phyloP scores from a whole-genome alignment of 306 rosid genomes.

The Trifolium subterraneum region DNA sequence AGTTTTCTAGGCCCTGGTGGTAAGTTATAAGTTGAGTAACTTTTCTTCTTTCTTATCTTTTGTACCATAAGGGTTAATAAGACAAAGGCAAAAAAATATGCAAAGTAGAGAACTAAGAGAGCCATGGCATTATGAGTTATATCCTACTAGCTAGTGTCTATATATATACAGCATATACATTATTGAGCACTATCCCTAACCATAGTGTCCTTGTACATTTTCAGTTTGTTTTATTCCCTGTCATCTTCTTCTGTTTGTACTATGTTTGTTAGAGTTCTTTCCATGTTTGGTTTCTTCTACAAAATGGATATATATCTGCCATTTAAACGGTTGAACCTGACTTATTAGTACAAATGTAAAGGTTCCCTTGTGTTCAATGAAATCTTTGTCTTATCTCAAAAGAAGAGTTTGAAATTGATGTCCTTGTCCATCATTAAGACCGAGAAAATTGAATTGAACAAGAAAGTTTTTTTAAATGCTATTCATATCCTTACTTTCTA shows the following conservation, averaged over 20 bases:
- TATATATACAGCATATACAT: constrained; percentile 11
- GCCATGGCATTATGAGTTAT: constrained; percentile 2
- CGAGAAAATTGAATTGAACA: background rate
- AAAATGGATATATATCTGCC: background rate
- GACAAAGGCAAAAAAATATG: background rate
- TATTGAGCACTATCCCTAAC: background rate
- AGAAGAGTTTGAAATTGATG: background rate
- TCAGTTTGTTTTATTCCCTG: background rate
- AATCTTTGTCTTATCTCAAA: background rate
- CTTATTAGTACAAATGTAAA: background rate
- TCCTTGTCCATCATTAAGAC: background rate
- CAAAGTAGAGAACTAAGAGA: background rate
- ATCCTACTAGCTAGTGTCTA: background rate
- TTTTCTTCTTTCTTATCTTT: constrained; percentile 1
- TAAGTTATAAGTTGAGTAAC: constrained; percentile 13
- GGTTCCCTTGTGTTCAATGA: constrained; percentile 2
- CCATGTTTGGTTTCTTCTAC: background rate
- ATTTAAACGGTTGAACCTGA: background rate
- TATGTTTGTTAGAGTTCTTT: background rate
- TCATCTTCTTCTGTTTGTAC: constrained; percentile 1
- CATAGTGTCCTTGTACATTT: background rate
- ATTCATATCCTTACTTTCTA: background rate
- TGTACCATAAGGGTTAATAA: background rate
- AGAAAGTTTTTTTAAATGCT: background rate
- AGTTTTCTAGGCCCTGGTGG: constrained; percentile 51